Evolutionary conservation across 768 basidiomycete genomes (phyloP), one percentile per base, ranked within the genome.

Genomic region (Tremella mesenterica): DNA sequence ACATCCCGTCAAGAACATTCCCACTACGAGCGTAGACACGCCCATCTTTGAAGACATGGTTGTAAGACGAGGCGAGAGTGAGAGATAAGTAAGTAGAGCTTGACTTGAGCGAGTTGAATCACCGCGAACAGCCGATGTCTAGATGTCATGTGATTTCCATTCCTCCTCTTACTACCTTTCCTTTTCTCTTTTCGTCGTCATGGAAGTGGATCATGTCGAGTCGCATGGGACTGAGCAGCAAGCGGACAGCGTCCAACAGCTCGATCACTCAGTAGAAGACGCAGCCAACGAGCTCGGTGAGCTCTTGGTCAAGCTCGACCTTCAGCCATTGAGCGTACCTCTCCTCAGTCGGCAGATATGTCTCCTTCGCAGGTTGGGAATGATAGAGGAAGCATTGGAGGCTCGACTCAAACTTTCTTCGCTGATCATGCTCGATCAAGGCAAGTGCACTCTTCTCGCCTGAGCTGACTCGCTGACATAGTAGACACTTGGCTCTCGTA

Each of bases 1-100:
- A 47, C 68, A 71, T 33, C 75, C 74, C 1, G 70, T 67, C 54
- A 91, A 74, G 68, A 97, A 86, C 92, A 95, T 95, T 44, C 92
- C 91, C 51, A 78, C 83, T 16, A 96, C 82, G 70, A 97, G 85
- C 16, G 63, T 67, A 26, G 63, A 60, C 66, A 85, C 65, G 28
- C 86, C 86, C 50, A 88, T 76, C 31, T 48, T 51, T 26, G 61
- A 59, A 12, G 63, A 34, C 65, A 64, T 64, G 34, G 20, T 49
- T 52, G 14, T 23, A 18, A 5, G 38, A 18, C 14, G n/a, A 41
- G 38, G 38, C 14, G 38, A 23, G 4, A 41, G 4, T 16, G 38
- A 41, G 4, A 18, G 38, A 8, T 5, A 41, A 18, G 38, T n/a
- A 41, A 16, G 14, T 18, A 23, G 23, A 10, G 33, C n/a, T 14